Base-by-base conservation (phyloP, 345 rosid genomes). In the Balakata baccata region DNA sequence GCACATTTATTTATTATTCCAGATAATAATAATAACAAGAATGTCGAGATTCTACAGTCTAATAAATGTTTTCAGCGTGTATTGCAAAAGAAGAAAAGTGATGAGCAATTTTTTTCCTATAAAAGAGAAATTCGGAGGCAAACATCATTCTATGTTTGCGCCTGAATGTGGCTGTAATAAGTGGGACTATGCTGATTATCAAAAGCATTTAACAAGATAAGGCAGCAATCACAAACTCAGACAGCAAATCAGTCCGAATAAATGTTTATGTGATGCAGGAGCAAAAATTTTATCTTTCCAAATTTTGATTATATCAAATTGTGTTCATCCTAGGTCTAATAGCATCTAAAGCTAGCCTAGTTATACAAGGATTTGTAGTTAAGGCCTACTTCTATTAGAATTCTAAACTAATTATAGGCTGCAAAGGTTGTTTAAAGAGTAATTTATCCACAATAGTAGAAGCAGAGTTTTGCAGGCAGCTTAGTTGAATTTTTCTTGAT, bases 131-230 rank as follows among this genome's bases (percentile, higher is more conserved):
- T 8, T 5, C 46, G 6, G 6, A n/a, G 6, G 9, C 9, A 5
- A 5, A 43, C 6, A 5, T 43, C 6, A 8, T 5, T 8, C 46
- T 5, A 5, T 43, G 46, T n/a, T n/a, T n/a, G n/a, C n/a, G n/a
- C n/a, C n/a, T n/a, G n/a, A n/a, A n/a, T n/a, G n/a, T n/a, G n/a
- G n/a, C n/a, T n/a, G 45, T 3, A 3, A 7, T 41, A 41, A 41
- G 45, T 41, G 9, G 9, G 46, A 43, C 34, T 43, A 43, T 43
- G 46, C 46, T 43, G 46, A n/a, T 62, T 8, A 62, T 50, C 34
- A 59, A 45, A 59, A 58, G 43, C 62, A 68, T 68, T n/a, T 45
- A 51, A 29, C 50, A 69, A 37, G 72, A 38, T 12, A 38, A 29
- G 18, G 47, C 29, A 41, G 46, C 46, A 43, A 43, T 0, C 46